phyloP scores from a whole-genome alignment of 2,329 filamentous ascomycete genomes.

The Didymellaceae sp. region DNA sequence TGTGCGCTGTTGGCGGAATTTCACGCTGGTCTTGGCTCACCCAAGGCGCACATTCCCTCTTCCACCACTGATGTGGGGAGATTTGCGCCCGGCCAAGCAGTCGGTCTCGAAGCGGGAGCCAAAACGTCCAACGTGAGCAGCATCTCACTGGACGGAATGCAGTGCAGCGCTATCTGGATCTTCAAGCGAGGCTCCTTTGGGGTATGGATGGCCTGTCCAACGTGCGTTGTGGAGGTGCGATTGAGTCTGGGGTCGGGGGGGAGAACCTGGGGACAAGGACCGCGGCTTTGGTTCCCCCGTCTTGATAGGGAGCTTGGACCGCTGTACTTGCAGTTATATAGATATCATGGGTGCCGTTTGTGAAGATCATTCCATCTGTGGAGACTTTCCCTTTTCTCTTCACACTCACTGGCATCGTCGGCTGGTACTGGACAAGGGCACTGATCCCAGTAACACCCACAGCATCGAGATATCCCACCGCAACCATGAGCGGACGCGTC shows the following conservation, averaged over 20 bases:
- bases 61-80: slow-evolving; percentile 19
- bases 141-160: slow-evolving; percentile 21
- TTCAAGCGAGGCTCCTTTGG: slow-evolving; percentile 11
- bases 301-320: slow-evolving; percentile 34
- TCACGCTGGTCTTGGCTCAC: slow-evolving; percentile 20
- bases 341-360: slow-evolving; percentile 20
- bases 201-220: slow-evolving; percentile 11
- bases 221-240: slow-evolving; percentile 22
- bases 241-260: slow-evolving; percentile 20
- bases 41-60: slow-evolving; percentile 21
- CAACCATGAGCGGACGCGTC: slow-evolving; percentile 14
- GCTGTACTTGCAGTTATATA: slow-evolving; percentile 35
- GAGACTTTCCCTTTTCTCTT: slow-evolving; percentile 23
- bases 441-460: neutral
- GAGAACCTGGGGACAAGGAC: slow-evolving; percentile 18
- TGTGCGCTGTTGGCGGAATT: slow-evolving; percentile 14
- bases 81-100: slow-evolving; percentile 19
- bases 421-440: slow-evolving; percentile 16
- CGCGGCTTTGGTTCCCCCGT: slow-evolving; percentile 31
- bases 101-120: slow-evolving; percentile 14
- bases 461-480: neutral
- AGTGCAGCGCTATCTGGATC: slow-evolving; percentile 15
- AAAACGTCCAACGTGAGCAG: slow-evolving; percentile 9
- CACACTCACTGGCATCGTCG: slow-evolving; percentile 19
- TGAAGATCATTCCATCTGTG: slow-evolving; percentile 27